Conservation (phyloP, 2,329 filamentous ascomycete species). For the Diaporthe ampelina region DNA sequence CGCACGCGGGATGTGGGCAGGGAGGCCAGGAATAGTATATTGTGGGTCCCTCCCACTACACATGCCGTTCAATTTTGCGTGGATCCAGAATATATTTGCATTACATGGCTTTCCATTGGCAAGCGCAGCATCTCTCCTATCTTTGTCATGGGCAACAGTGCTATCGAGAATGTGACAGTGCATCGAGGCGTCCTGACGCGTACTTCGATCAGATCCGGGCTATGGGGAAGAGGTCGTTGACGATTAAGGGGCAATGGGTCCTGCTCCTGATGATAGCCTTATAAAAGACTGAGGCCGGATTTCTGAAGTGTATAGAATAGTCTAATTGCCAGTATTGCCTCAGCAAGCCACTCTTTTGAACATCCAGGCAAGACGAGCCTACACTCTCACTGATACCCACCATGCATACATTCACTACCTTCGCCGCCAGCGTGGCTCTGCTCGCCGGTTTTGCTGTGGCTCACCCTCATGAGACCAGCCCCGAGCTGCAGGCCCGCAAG, state of each 20-base stretch:
- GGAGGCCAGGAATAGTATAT: neutral
- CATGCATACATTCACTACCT: slow-evolving; percentile 1
- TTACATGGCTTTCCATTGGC: slow-evolving; percentile 19
- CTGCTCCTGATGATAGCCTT: neutral
- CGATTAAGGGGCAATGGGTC: slow-evolving; percentile 11
- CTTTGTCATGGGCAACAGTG: neutral
- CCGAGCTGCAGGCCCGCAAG: slow-evolving; percentile 43
- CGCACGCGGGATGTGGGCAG: slow-evolving; percentile 25
- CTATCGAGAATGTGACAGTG: neutral
- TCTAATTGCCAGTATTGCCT: neutral
- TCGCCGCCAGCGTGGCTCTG: slow-evolving; percentile 25
- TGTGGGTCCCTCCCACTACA: neutral
- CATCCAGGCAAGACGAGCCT: neutral
- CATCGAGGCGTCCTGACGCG: slow-evolving; percentile 15
- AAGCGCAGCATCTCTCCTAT: slow-evolving; percentile 14
- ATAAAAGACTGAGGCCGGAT: neutral
- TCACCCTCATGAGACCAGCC: slow-evolving; percentile 41
- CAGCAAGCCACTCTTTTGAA: slow-evolving; percentile 15
- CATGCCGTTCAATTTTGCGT: neutral
- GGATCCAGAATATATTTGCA: slow-evolving; percentile 29
- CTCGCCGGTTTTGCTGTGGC: slow-evolving; percentile 39
- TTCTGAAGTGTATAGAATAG: neutral
- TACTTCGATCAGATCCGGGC: slow-evolving; percentile 11
- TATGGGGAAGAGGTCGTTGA: neutral
- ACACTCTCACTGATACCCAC: slow-evolving; percentile 3